A percentile compares a stretch with the other conserved stretches of the same genome.
These are phyloP conservation scores for Alternaria viburni DNA, from an alignment of 2,329 filamentous ascomycete species.

Conservation along the genomic window DNA sequence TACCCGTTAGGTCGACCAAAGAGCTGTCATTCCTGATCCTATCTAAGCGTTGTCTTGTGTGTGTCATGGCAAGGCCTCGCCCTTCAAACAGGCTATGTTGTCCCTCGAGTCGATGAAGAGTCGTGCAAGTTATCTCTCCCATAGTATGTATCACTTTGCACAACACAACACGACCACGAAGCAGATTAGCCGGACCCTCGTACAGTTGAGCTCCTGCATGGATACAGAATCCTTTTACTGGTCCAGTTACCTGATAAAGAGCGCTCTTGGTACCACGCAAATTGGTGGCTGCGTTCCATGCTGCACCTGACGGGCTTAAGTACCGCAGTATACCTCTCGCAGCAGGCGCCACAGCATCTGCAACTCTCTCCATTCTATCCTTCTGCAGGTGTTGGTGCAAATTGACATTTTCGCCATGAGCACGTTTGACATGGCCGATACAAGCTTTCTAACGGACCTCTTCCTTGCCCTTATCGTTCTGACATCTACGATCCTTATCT, in stretches of 20 bases:
- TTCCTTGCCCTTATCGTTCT: conserved; percentile 24
- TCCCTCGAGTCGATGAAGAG: conserved; percentile 4
- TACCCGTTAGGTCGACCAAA: not conserved
- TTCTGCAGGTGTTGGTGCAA: not conserved
- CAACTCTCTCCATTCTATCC: not conserved
- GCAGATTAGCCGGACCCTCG: conserved; percentile 1
- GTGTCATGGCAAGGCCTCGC: not conserved
- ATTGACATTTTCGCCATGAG: not conserved
- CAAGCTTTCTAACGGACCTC: conserved; percentile 3
- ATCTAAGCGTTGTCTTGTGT: not conserved
- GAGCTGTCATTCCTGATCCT: not conserved
- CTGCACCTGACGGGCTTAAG: conserved; percentile 6
- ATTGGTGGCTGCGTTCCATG: not conserved
- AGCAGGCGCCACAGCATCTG: conserved; percentile 6
- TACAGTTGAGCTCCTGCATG: not conserved
- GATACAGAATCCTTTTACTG: not conserved
- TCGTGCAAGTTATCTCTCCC: not conserved
- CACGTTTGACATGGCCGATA: conserved; percentile 1
- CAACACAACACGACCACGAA: not conserved
- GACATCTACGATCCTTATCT: conserved; percentile 15
- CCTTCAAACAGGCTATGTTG: not conserved
- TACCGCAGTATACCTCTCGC: conserved; percentile 13
- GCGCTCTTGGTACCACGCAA: not conserved
- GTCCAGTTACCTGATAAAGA: not conserved
- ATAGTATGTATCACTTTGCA: conserved; percentile 2